Conservation (phyloP, 495 filamentous ascomycete genomes). For the Aspergillus funiculosus region DNA sequence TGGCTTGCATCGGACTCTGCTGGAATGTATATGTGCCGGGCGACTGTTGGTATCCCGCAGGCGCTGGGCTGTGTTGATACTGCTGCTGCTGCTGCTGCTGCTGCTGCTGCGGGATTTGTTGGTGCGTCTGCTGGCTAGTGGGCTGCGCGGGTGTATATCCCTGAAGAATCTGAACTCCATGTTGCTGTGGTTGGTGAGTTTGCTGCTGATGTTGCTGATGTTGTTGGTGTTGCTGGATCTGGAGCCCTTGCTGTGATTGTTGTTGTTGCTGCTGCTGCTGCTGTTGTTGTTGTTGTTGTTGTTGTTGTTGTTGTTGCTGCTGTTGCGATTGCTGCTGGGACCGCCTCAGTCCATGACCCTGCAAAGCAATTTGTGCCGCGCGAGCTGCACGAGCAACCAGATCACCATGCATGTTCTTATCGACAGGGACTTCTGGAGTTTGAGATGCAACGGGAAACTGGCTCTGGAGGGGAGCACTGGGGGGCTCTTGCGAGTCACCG, state of each 20-base stretch:
- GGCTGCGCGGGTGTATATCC: conserved; percentile 21
- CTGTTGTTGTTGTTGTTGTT: conserved; percentile 29
- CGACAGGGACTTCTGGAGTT: conserved; percentile 36
- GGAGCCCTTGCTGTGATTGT: conserved; percentile 16
- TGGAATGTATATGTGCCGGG: conserved; percentile 36
- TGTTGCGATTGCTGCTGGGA: conserved; percentile 40
- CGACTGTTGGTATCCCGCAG: conserved; percentile 35
- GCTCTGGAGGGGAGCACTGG: conserved; percentile 38
- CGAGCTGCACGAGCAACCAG: conserved; percentile 49
- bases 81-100: conserved; percentile 30
- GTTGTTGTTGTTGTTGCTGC: conserved; percentile 25
- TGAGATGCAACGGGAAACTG: conserved; percentile 43
- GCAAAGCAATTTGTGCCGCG: conserved; percentile 50
- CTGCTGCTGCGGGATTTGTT: conserved; percentile 28
- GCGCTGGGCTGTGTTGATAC: conserved; percentile 39
- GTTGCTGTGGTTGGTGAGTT: conserved; percentile 20
- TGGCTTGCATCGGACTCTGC: conserved; percentile 36
- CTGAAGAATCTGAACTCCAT: conserved; percentile 19
- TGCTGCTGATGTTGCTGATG: conserved; percentile 22
- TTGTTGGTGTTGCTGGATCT: conserved; percentile 15
- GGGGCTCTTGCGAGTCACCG: conserved; percentile 36
- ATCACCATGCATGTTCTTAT: conserved; percentile 46
- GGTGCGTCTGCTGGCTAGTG: conserved; percentile 25
- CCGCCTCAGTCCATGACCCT: conserved; percentile 40
- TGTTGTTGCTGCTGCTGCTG: conserved; percentile 23